Base-by-base conservation (phyloP, 2,329 filamentous ascomycete genomes). In the Arthrinium phaeospermum region DNA sequence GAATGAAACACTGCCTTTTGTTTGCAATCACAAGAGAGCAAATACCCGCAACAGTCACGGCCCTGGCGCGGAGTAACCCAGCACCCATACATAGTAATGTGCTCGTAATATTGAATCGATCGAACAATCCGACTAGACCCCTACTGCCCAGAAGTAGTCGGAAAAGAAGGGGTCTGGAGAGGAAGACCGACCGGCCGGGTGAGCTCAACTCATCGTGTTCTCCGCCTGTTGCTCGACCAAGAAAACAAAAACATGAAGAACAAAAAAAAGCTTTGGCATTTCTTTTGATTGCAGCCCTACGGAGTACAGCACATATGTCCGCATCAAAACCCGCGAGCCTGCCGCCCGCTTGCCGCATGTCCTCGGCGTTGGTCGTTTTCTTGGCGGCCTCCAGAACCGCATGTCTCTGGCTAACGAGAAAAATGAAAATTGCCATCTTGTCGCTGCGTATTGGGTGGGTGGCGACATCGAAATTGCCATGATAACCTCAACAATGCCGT, bases 1-100 rank as follows among this genome's bases (percentile, higher is more conserved):
- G 53, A 64, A 64, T 64, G 57, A 64, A 64, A 64, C 57, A 41
- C 57, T 41, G 3, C 57, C 57, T 41, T 41, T 37, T 61, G 30
- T 22, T 61, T 61, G 30, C 53, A 16, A 61, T 37, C 53, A 61
- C 16, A 61, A 19, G 16, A 37, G 16, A 16, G 30, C 51, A 61
- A 8, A 10, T 61, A 22, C 12, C 53, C 30, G 53, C n/a, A 12
- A 64, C 30, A 64, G 41, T 6, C 57, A 64, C 57, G 16, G 27
- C 19, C 27, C 27, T 4, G 37, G 14, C 16, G 49, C 49, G 1
- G 8, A 61, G 16, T 61, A 61, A 22, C 16, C 16, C 4, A 37
- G 10, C 53, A 10, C 10, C 27, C 30, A 7, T n/a, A 37, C 30
- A 7, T n/a, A 37, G 30, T 30, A 57, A 57, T 27, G 7, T 49